Conservation (phyloP, 2,329 filamentous ascomycete species). For the Sphaerulina populicola region DNA sequence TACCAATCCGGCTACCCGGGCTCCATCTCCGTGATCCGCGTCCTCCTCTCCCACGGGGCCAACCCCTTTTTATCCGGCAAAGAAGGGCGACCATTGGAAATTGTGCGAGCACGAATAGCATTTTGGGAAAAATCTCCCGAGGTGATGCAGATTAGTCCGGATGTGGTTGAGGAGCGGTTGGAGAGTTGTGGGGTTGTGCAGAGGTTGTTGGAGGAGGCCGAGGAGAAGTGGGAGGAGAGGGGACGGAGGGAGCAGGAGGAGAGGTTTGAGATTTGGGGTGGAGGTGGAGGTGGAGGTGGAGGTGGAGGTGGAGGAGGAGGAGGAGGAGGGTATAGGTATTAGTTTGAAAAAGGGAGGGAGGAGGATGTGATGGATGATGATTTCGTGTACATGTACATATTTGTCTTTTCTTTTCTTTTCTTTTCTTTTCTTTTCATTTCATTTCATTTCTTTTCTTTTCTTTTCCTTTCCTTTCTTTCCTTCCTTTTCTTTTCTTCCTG, state of each 20-base stretch:
- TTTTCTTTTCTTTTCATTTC: no score
- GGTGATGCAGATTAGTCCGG: constrained; percentile 4
- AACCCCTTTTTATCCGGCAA: constrained; percentile 2
- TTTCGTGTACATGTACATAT: no score
- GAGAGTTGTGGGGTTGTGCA: constrained; percentile 18
- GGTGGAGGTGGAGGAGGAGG: background rate
- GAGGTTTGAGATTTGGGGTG: background rate
- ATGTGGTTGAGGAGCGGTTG: constrained; percentile 14
- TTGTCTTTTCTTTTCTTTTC: no score
- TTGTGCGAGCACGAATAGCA: constrained; percentile 4
- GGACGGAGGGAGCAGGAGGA: background rate
- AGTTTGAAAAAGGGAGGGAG: no score
- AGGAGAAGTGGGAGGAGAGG: constrained; percentile 3
- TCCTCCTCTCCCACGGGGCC: constrained; percentile 23
- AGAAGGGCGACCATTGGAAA: constrained; percentile 3
- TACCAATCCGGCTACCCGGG: constrained; percentile 15
- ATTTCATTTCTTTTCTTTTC: no score
- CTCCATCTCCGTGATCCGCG: constrained; percentile 25
- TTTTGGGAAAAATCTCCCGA: constrained; percentile 11
- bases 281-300: background rate
- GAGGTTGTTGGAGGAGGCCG: constrained; percentile 12
- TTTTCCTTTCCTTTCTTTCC: no score
- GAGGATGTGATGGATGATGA: no score
- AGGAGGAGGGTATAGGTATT: no score
- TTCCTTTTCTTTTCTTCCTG: no score